A percentile compares a stretch with the other conserved stretches of the same genome.
These are phyloP conservation scores for Westerdykella ornata DNA, from an alignment of 2,329 filamentous ascomycete species.

Conservation along the genomic window DNA sequence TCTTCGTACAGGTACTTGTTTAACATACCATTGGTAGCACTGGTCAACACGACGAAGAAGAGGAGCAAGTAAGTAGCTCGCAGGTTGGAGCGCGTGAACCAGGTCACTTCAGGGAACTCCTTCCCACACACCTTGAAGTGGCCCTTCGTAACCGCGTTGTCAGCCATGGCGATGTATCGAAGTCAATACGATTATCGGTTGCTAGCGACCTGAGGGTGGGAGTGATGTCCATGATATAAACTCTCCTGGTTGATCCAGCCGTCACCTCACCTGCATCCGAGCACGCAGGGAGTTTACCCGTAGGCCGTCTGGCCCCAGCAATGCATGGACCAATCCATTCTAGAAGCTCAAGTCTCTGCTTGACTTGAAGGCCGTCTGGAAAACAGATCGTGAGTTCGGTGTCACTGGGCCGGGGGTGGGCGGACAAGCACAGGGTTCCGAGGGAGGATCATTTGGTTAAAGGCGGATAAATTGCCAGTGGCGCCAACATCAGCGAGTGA, in stretches of 20 bases:
- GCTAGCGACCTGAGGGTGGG: too few relatives aligned
- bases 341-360: constrained; percentile 9
- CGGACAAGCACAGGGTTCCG: constrained; percentile 7
- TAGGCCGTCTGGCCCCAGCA: constrained; percentile 9
- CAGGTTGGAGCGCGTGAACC: constrained; percentile 10
- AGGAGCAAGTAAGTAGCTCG: constrained; percentile 15
- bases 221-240: constrained; percentile 8
- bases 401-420: constrained; percentile 1
- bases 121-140: constrained; percentile 14
- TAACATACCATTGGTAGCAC: constrained; percentile 1
- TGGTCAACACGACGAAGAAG: constrained; percentile 17
- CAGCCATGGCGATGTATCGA: constrained; percentile 3
- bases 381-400: constrained; percentile 9
- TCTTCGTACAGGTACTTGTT: too few relatives aligned
- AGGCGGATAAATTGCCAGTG: constrained; percentile 12
- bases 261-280: background rate
- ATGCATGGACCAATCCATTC: constrained; percentile 8
- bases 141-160: constrained; percentile 9
- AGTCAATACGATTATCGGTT: background rate
- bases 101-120: constrained; percentile 14
- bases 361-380: constrained; percentile 4
- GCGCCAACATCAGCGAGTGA: constrained; percentile 1
- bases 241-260: background rate
- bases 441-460: constrained; percentile 12
- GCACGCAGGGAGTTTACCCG: constrained; percentile 12